Base-by-base conservation (phyloP, 345 rosid species). In the Kernera saxatilis region DNA sequence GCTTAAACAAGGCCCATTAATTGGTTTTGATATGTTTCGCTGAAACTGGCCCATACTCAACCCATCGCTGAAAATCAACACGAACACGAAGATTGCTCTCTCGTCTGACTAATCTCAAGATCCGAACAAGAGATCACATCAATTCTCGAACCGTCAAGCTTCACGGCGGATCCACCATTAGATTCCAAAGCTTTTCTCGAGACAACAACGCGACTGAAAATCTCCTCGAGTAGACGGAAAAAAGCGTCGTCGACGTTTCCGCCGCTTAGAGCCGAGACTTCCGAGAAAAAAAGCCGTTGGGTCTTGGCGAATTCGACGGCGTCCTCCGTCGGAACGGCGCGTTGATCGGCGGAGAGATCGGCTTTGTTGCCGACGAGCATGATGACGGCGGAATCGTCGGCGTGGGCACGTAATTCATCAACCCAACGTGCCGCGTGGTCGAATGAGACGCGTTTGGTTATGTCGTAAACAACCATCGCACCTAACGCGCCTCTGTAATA, bases 241-340 rank as follows among this genome's bases (percentile, higher is more conserved):
- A 91, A 91, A 2, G 97, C 95, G 6, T 41, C 71, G 64, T 91
- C 95, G 25, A 91, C 91, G 50, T 88, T 88, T 58, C 84, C 93
- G 5, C 95, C 97, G 36, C 71, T 91, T 8, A 85, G 76, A 6
- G 97, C 97, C 3, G 97, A 91, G 4, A 93, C 83, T 80, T 91
- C 97, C 1, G 89, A 86, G 85, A 88, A 88, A 53, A 83, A 88
- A 0, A 91, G 83, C 53, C 87, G 81, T 53, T 91, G 95, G 0
- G 85, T 88, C 80, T 87, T 87, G 1, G 97, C 97, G 39, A 91
- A 84, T 73, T 87, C 97, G 49, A 88, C 81, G 0, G 97, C 95
- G 44, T 88, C 88, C 33, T 87, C 93, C 1, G 83, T 80, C 2
- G 93, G 78, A 13, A 91, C 91, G 1, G 81, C 95, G n/a, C 97